A percentile compares a stretch with the other conserved stretches of the same genome.
Evolutionary conservation across 1,139 yeast genomes (phyloP).

Genomic region (Diutina siamensis): DNA sequence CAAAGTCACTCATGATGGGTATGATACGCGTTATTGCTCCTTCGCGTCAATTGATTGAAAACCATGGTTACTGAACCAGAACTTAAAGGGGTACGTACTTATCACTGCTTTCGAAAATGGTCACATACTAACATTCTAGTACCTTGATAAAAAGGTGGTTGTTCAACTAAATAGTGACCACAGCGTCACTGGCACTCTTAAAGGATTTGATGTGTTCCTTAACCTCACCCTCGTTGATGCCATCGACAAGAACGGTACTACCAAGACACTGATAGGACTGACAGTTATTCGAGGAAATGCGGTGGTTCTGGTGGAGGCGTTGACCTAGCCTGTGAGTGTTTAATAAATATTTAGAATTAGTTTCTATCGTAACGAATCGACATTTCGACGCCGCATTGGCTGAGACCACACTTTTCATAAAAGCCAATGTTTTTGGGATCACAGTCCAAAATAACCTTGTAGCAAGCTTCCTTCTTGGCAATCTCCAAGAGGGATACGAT

Average conservation of each 20-base stretch:
- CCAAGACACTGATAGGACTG: constrained; percentile 42
- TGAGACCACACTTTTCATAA: constrained; percentile 77
- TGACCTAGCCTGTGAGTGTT: background rate
- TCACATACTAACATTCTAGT: constrained; percentile 36
- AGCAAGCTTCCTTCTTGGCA: constrained; percentile 57
- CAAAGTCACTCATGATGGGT: background rate
- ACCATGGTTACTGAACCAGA: constrained; percentile 5
- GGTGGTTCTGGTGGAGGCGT: constrained; percentile 35
- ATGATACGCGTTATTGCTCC: no score
- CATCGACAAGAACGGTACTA: constrained; percentile 12
- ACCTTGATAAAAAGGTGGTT: constrained; percentile 63
- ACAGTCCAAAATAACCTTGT: constrained; percentile 86
- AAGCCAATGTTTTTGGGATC: constrained; percentile 69
- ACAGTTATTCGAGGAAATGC: constrained; percentile 54
- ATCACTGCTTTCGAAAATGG: background rate
- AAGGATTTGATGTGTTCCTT: constrained; percentile 73
- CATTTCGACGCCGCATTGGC: constrained; percentile 70
- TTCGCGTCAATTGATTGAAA: no score
- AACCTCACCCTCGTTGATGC: constrained; percentile 70
- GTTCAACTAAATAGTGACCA: constrained; percentile 68
- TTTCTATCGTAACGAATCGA: constrained; percentile 15
- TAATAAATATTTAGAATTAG: background rate
- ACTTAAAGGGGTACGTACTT: constrained; percentile 3
- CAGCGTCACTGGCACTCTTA: constrained; percentile 56
- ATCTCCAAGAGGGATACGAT: constrained; percentile 50